These are phyloP conservation scores for Penicillium rolfsii DNA, from an alignment of 2,329 filamentous ascomycete species.

Conservation along the genomic window DNA sequence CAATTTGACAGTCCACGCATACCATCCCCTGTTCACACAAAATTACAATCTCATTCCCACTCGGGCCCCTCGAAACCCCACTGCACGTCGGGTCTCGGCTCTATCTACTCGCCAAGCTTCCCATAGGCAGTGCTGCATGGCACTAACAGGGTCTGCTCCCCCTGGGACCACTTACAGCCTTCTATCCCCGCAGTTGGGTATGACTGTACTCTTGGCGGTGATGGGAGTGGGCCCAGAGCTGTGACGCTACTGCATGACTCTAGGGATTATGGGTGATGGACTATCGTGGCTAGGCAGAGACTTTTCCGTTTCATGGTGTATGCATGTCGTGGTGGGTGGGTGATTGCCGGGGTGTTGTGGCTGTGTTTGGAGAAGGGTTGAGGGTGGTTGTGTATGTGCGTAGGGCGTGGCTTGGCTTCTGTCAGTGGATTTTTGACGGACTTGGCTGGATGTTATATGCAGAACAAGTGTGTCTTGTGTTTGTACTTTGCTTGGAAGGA, in stretches of 20 bases:
- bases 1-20: background rate
- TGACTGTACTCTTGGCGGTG: background rate
- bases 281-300: slow-evolving; percentile 2
- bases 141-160: background rate
- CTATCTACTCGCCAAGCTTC: background rate
- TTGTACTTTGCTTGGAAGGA: background rate
- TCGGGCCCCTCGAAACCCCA: background rate
- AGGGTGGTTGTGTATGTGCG: background rate
- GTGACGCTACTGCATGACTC: background rate
- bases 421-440: background rate
- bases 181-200: background rate
- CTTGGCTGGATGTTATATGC: background rate
- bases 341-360: slow-evolving; percentile 12
- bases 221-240: background rate
- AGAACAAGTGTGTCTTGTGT: background rate
- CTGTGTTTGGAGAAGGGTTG: slow-evolving; percentile 1
- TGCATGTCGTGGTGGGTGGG: background rate
- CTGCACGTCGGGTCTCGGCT: background rate
- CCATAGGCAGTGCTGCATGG: background rate
- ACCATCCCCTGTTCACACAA: background rate
- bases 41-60: background rate
- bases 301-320: background rate
- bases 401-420: background rate
- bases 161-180: background rate
- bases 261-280: background rate